Evolutionary conservation across 345 rosid genomes (phyloP).

Genomic region (Cardiospermum halicacabum): DNA sequence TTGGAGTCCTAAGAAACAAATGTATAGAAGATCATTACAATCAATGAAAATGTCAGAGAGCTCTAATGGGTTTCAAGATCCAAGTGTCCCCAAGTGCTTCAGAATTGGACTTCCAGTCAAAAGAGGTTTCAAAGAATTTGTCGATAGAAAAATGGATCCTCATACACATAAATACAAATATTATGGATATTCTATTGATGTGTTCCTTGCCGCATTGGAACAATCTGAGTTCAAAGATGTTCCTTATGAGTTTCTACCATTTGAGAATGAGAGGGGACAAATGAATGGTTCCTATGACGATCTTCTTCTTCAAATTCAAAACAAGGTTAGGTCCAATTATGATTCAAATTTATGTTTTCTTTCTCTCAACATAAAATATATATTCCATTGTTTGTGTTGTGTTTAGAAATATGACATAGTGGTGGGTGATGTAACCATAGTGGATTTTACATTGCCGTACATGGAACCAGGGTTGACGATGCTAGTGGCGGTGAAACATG

Average conservation of each 20-base stretch:
- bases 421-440: conserved; percentile 23
- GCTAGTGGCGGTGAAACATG: conserved; percentile 8
- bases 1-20: conserved; percentile 29
- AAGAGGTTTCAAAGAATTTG: conserved; percentile 27
- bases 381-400: neutral
- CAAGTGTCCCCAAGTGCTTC: conserved; percentile 14
- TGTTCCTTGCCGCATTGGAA: conserved; percentile 31
- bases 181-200: conserved; percentile 31
- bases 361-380: neutral
- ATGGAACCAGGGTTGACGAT: conserved; percentile 21
- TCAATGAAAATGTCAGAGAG: neutral
- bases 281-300: conserved; percentile 21
- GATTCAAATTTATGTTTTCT: too few relatives aligned
- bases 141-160: conserved; percentile 17
- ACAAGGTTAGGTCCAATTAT: neutral
- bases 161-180: neutral
- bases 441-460: conserved; percentile 26
- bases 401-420: conserved; percentile 18
- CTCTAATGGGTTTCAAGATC: conserved; percentile 15
- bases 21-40: neutral
- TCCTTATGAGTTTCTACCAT: conserved; percentile 17
- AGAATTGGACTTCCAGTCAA: conserved; percentile 34
- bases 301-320: conserved; percentile 15
- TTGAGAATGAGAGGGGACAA: conserved; percentile 6
- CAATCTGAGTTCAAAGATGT: conserved; percentile 17